These are phyloP conservation scores for Tetraselmis chui DNA, from an alignment of 139 green algal genomes.

Conservation along the genomic window DNA sequence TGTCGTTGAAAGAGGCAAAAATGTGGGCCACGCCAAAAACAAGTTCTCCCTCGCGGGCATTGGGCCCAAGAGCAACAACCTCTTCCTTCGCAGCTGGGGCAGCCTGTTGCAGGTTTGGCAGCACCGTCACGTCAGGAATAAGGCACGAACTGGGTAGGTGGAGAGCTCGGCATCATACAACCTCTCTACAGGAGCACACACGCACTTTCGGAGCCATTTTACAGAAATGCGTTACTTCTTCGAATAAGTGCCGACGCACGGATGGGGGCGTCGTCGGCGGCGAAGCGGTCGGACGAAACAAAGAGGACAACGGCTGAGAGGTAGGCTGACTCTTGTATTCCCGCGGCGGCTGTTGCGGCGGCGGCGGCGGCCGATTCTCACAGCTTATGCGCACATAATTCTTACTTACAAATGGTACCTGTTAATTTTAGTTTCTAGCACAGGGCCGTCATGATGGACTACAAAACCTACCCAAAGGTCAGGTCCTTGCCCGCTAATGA, in stretches of 20 bases:
- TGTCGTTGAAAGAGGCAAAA: conserved; percentile 99
- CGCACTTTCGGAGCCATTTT: conserved; percentile 24
- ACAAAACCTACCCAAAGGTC: no score
- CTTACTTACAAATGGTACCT: no score
- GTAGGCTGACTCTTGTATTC: no score
- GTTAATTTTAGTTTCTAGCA: no score
- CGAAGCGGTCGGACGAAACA: neutral
- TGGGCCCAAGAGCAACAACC: conserved; percentile 69
- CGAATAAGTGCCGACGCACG: conserved; percentile 15
- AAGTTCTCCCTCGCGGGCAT: conserved; percentile 86
- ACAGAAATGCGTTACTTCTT: neutral
- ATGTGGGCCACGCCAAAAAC: conserved; percentile 99
- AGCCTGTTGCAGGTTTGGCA: conserved; percentile 33
- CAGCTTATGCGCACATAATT: no score
- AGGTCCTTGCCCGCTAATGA: no score
- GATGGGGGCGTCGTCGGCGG: conserved; percentile 25
- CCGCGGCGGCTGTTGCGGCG: no score
- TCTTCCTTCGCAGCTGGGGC: conserved; percentile 37
- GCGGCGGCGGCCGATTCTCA: no score
- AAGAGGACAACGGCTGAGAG: neutral
- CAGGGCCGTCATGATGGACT: no score
- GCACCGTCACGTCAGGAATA: conserved; percentile 1
- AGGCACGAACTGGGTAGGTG: conserved; percentile 16
- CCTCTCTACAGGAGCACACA: conserved; percentile 10
- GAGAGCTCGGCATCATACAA: conserved; percentile 4